Conservation (phyloP, 2,329 filamentous ascomycete species). For the Ophiobolus disseminans region DNA sequence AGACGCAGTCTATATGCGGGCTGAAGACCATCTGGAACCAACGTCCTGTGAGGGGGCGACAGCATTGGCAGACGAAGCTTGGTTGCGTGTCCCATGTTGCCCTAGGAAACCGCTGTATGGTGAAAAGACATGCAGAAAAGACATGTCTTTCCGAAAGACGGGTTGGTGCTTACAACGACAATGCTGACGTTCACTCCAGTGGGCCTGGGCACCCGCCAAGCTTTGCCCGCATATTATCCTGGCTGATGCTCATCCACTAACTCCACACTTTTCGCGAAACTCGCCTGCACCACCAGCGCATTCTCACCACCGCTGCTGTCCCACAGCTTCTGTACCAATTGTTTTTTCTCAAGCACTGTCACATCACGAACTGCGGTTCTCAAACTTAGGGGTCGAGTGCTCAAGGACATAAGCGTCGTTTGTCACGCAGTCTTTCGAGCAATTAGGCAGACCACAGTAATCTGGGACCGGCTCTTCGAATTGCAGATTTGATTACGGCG, state of each 20-base stretch:
- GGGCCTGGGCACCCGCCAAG: conserved; percentile 26
- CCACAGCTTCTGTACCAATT: conserved; percentile 15
- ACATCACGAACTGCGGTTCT: conserved; percentile 3
- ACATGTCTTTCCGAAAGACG: not conserved
- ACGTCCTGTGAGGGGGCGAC: not conserved
- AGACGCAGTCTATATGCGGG: conserved; percentile 24
- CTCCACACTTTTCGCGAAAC: conserved; percentile 23
- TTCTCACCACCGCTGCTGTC: conserved; percentile 27
- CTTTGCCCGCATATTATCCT: conserved; percentile 32
- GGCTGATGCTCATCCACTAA: conserved; percentile 18
- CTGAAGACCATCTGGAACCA: conserved; percentile 7
- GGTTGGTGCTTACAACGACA: conserved; percentile 14
- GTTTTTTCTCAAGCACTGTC: not conserved
- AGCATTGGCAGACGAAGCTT: not conserved
- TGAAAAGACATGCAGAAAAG: not conserved
- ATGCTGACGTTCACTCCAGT: conserved; percentile 20
- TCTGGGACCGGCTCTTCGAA: conserved; percentile 20
- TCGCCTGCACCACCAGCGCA: conserved; percentile 31
- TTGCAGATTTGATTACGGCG: conserved; percentile 20
- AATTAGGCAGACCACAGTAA: conserved; percentile 19
- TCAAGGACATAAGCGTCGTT: conserved; percentile 6
- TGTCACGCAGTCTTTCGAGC: conserved; percentile 11
- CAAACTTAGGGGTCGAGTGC: not conserved
- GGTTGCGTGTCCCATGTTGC: not conserved
- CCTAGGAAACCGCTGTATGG: not conserved